Base-by-base conservation (phyloP, 2,329 filamentous ascomycete species). In the Cercospora berteroae region DNA sequence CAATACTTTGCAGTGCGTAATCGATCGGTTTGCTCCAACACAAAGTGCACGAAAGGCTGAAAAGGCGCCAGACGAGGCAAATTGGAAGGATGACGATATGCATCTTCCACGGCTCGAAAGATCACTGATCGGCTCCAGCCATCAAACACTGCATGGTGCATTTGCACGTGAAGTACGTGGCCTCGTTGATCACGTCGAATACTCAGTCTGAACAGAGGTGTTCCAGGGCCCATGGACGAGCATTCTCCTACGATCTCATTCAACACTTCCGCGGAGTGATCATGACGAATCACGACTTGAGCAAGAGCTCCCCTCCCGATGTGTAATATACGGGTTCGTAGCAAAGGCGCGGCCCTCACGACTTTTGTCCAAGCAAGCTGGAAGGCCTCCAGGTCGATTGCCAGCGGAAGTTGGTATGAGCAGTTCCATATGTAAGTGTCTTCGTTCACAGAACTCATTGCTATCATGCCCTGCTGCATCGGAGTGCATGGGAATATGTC, bases 321-420 rank as follows among this genome's bases (percentile, higher is more conserved):
- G 7, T 44, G 52, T 16, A 60, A n/a, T n/a, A 65, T 57, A 16
- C 39, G 62, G 16, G 13, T 59, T 23, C 62, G 50, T 33, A 64
- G 29, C 33, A 59, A 29, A 16, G 62, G 13, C 18, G 20, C 39
- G 13, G 31, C 23, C 5, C 6, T 23, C 5, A 64, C n/a, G 12
- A 59, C 20, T 9, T 23, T 29, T 18, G 18, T 7, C 62, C 62
- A 64, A 56, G 62, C 55, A 29, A 18, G 3, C 16, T 29, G 12
- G 31, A 64, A 27, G 8, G 16, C 18, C 16, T 31, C 87, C 20
- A 50, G n/a, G n/a, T 64, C 62, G 16, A 44, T 27, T 6, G 31
- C 29, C 6, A 33, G 20, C 5, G 33, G 18, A 12, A 64, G 62
- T 85, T 31, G 16, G 33, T 57, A 48, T 29, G n/a, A 18, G 25